Percentiles rank a stretch among this genome's conserved stretches.
Conservation (phyloP, 2,329 filamentous ascomycete genomes). For the Penicillium sp. region DNA sequence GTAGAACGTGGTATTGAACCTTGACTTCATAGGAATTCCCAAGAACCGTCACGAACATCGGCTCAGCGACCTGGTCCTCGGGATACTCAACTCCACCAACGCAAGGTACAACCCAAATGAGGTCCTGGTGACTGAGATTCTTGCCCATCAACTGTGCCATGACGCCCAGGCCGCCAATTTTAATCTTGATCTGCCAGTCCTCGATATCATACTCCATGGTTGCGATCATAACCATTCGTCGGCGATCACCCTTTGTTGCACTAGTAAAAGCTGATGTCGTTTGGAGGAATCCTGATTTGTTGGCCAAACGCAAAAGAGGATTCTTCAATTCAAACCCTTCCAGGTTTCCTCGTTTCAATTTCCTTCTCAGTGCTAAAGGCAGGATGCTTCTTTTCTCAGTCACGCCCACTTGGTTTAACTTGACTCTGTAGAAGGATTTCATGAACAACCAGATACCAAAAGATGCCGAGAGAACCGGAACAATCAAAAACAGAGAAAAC, state of each 20-base stretch:
- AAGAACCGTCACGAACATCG: conserved; percentile 61
- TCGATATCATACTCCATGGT: conserved; percentile 71
- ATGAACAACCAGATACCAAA: conserved; percentile 55
- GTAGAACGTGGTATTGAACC: conserved; percentile 60
- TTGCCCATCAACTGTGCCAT: conserved; percentile 69
- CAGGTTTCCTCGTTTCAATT: conserved; percentile 27
- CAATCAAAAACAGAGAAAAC: conserved; percentile 51
- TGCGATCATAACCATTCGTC: conserved; percentile 61
- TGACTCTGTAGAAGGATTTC: conserved; percentile 60
- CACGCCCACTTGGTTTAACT: conserved; percentile 58
- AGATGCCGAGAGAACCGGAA: conserved; percentile 51
- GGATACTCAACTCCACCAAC: conserved; percentile 64
- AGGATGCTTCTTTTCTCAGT: conserved; percentile 46
- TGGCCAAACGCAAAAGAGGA: conserved; percentile 31
- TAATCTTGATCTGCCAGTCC: conserved; percentile 67
- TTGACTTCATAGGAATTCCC: conserved; percentile 58
- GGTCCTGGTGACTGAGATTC: conserved; percentile 60
- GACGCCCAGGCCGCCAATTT: conserved; percentile 66
- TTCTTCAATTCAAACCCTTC: conserved; percentile 28
- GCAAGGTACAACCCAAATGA: conserved; percentile 62
- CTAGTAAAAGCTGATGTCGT: conserved; percentile 31
- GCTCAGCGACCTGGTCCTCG: conserved; percentile 53
- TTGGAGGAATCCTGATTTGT: conserved; percentile 35
- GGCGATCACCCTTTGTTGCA: conserved; percentile 23
- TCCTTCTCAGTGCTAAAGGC: conserved; percentile 32